Conservation (phyloP, 345 rosid species). For the Aquilaria malaccensis region DNA sequence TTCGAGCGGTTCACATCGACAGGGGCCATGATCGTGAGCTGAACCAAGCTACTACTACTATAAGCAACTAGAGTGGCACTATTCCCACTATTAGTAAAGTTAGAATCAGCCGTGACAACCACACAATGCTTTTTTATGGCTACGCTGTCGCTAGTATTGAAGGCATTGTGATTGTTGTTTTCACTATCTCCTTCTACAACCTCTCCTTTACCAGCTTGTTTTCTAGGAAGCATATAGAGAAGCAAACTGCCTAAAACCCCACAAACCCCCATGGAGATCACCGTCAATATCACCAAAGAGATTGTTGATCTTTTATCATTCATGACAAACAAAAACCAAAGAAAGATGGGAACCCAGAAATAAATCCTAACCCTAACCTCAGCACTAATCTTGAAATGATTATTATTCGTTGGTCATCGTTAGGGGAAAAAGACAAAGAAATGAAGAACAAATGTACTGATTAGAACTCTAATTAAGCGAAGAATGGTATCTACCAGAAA, state of each 20-base stretch:
- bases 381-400: constrained; percentile 19
- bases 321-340: constrained; percentile 5
- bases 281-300: constrained; percentile 16
- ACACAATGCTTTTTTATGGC: constrained; percentile 51
- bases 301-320: background rate
- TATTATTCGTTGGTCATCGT: constrained; percentile 9
- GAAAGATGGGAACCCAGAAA: constrained; percentile 22
- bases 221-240: constrained; percentile 94
- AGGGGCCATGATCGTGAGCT: constrained; percentile 50
- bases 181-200: constrained; percentile 38
- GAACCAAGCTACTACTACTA: constrained; percentile 13
- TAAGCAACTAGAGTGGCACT: constrained; percentile 16
- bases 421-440: constrained; percentile 6
- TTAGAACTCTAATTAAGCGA: constrained; percentile 38
- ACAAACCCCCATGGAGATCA: constrained; percentile 36
- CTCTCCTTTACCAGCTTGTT: constrained; percentile 61
- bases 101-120: constrained; percentile 17
- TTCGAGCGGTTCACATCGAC: constrained; percentile 63
- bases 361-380: constrained; percentile 26
- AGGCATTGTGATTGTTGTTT: constrained; percentile 13
- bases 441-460: constrained; percentile 37
- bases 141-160: constrained; percentile 7
- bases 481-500: constrained; percentile 31
- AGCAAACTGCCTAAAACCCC: constrained; percentile 45
- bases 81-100: constrained; percentile 12